phyloP scores from a whole-genome alignment of 129 eudicot species.

The sunflower (Helianthus annuus) region HanXRQr2.0-SUNRISE NC_035441.2:42536027-42536526 shows the following conservation, averaged over 20 bases:
- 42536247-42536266: conserved; percentile 54
- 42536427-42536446: neutral
- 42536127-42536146: conserved; percentile 14
- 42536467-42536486: neutral
- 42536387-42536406: conserved; percentile 92
- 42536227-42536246: conserved; percentile 90
- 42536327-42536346: conserved; percentile 44
- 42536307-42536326: conserved; percentile 34
- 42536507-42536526: neutral
- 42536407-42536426: neutral
- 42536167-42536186: neutral
- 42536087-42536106: conserved; percentile 91
- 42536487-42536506: neutral
- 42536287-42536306: conserved; percentile 10
- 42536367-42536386: conserved; percentile 87
- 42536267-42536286: conserved; percentile 51
- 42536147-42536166: neutral
- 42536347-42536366: conserved; percentile 74
- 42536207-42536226: conserved; percentile 91
- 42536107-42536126: conserved; percentile 41
- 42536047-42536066: conserved; percentile 49
- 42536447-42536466: neutral
- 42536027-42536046: conserved; percentile 73
- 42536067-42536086: conserved; percentile 79
- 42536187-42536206: conserved; percentile 70